phyloP scores from a whole-genome alignment of 1,284 basidiomycete genomes.

The Pseudomicrostroma phylloplanum region DNA sequence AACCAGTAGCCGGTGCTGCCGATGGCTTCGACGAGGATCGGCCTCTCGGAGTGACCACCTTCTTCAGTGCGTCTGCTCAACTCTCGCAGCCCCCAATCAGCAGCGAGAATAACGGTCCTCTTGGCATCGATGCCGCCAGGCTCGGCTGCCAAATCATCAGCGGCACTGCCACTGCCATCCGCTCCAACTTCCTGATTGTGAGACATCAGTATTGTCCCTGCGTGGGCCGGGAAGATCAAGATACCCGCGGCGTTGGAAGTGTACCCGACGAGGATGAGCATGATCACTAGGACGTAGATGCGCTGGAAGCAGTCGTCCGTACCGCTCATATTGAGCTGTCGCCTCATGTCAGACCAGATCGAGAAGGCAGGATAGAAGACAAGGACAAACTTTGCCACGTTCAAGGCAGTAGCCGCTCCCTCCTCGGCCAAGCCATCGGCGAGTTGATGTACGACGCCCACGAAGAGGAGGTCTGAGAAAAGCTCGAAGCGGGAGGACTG shows the following conservation, averaged over 20 bases:
- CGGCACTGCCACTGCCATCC: constrained; percentile 2
- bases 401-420: constrained; percentile 26
- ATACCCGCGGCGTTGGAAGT: constrained; percentile 40
- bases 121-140: neutral
- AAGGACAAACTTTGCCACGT: constrained; percentile 45
- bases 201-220: neutral
- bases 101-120: neutral
- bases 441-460: constrained; percentile 38
- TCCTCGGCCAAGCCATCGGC: constrained; percentile 35
- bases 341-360: constrained; percentile 41
- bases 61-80: neutral
- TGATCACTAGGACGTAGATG: constrained; percentile 37
- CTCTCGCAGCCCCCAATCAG: neutral
- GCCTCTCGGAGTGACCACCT: constrained; percentile 7
- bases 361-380: constrained; percentile 43
- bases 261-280: constrained; percentile 48
- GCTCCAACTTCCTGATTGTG: neutral
- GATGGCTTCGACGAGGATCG: constrained; percentile 18
- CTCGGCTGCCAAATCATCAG: neutral
- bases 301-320: constrained; percentile 48
- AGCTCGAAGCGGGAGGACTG: constrained; percentile 47
- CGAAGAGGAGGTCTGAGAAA: constrained; percentile 48
- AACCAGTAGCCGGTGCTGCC: constrained; percentile 30
- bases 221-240: constrained; percentile 19
- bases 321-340: constrained; percentile 44